Conservation (phyloP, 192 early-diverging fungal genomes). For the Obelidium mucronatum region DNA sequence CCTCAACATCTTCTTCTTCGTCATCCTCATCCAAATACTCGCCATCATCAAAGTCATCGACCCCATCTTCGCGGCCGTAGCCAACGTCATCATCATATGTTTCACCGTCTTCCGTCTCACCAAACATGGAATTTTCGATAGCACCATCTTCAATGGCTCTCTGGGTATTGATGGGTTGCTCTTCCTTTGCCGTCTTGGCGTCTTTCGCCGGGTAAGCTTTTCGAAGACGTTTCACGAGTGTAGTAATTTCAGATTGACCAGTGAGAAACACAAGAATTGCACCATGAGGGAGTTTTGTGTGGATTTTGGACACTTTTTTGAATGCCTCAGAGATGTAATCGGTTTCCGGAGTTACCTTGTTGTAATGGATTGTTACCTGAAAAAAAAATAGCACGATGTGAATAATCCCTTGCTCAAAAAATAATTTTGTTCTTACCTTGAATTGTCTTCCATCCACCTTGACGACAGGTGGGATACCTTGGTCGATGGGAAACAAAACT, state of each 20-base stretch:
- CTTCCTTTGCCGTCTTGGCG: constrained; percentile 37
- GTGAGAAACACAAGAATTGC: constrained; percentile 96
- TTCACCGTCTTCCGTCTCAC: constrained; percentile 40
- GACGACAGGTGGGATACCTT: constrained; percentile 78
- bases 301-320: constrained; percentile 94
- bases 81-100: constrained; percentile 33
- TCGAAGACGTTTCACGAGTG: constrained; percentile 77
- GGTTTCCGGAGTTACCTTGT: constrained; percentile 84
- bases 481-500: constrained; percentile 68
- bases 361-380: constrained; percentile 88
- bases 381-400: background rate
- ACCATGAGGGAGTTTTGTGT: constrained; percentile 88
- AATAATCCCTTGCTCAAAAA: constrained; percentile 11
- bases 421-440: constrained; percentile 65
- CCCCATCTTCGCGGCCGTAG: constrained; percentile 22
- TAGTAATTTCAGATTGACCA: constrained; percentile 92
- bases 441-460: constrained; percentile 93
- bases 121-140: constrained; percentile 39
- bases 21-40: constrained; percentile 69
- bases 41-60: constrained; percentile 54
- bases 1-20: constrained; percentile 49
- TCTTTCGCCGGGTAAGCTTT: constrained; percentile 70
- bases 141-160: background rate
- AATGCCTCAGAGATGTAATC: constrained; percentile 89
- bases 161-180: constrained; percentile 31